A percentile compares a stretch with the other conserved stretches of the same genome.
Conservation (phyloP, 1,284 basidiomycete genomes). For the Agaricales sp. region DNA sequence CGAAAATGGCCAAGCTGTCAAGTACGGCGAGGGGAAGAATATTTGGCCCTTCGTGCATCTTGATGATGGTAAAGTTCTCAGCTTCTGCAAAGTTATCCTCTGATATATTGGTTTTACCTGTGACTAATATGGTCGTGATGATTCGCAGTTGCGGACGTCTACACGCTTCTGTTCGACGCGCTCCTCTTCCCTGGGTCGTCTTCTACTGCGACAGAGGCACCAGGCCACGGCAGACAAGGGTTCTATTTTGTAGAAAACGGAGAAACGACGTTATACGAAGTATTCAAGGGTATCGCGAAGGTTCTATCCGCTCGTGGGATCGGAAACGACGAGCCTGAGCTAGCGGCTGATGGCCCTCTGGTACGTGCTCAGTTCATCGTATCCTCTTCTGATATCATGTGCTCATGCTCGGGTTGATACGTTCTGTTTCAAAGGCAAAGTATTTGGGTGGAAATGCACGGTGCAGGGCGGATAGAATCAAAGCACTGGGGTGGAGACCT, state of each 20-base stretch:
- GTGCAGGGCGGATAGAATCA: slow-evolving; percentile 24
- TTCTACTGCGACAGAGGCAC: slow-evolving; percentile 1
- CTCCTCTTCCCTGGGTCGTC: slow-evolving; percentile 13
- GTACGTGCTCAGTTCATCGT: background rate
- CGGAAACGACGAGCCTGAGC: slow-evolving; percentile 19
- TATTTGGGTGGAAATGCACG: slow-evolving; percentile 33
- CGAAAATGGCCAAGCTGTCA: slow-evolving; percentile 9
- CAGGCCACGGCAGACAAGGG: slow-evolving; percentile 24
- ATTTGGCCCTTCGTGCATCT: slow-evolving; percentile 25
- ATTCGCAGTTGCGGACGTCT: slow-evolving; percentile 17
- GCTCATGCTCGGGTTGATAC: slow-evolving; percentile 9
- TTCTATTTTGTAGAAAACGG: slow-evolving; percentile 25
- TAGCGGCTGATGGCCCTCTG: slow-evolving; percentile 20
- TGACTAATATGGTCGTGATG: too few relatives aligned
- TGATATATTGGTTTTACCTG: background rate
- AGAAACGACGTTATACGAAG: slow-evolving; percentile 20
- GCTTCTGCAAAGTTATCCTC: background rate
- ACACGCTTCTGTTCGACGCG: slow-evolving; percentile 18
- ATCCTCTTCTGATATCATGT: too few relatives aligned
- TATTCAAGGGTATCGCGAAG: slow-evolving; percentile 17
- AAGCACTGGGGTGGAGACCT: slow-evolving; percentile 33
- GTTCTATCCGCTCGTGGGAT: slow-evolving; percentile 19
- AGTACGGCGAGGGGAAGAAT: slow-evolving; percentile 13
- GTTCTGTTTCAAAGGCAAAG: slow-evolving; percentile 12
- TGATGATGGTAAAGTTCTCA: slow-evolving; percentile 20